Evolutionary conservation across 176 grass and related monocot genomes (phyloP).

Genomic region (maize (Zea mays)): Zm-B73-REFERENCE-NAM-5.0 NC_050096.1:101306501-101307000

Average conservation of each 20-base stretch:
- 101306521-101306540: background rate
- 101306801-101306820: conserved; percentile 24
- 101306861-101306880: background rate
- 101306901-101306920: background rate
- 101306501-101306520: no score
- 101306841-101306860: conserved; percentile 12
- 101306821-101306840: background rate
- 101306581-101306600: background rate
- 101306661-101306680: background rate
- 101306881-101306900: conserved; percentile 13
- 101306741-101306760: conserved; percentile 6
- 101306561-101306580: conserved; percentile 1
- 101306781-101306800: conserved; percentile 30
- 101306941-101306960: conserved; percentile 20
- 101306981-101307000: conserved; percentile 39
- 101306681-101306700: background rate
- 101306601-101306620: background rate
- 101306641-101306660: background rate
- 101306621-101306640: conserved; percentile 2
- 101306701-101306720: conserved; percentile 33
- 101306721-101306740: conserved; percentile 35
- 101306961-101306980: conserved; percentile 25
- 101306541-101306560: background rate
- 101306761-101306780: conserved; percentile 11
- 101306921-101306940: background rate